Base-by-base conservation (phyloP, 139 green algal genomes). In the Tetradesmus lagerheimii region DNA sequence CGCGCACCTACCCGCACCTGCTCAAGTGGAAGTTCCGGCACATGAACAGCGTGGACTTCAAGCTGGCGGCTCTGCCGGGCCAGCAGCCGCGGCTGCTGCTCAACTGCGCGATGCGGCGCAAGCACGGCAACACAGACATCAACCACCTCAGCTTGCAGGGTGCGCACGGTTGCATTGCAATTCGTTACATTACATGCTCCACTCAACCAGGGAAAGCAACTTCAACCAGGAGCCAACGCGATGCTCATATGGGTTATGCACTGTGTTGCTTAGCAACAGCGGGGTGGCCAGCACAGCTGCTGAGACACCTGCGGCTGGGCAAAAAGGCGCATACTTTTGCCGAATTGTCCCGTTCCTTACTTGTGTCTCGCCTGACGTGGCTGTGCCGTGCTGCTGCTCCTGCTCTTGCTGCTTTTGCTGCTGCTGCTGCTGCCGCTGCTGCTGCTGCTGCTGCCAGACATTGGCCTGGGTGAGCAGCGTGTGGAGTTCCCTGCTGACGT, bases 11-110 rank as follows among this genome's bases (percentile, higher is more conserved):
- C 92, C 87, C 98, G 23, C 94, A 96, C 85, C 94, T 99, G 81
- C 95, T 99, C 62, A 99, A 99, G 91, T 99, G 97, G 97, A 99
- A 99, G 95, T 99, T 97, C 92, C 92, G 96, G 4, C 92, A 98
- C 92, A 92, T 99, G 83, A 99, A 99, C 95, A 98, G 94, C 0
- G 98, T 99, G 50, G 98, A 99, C 93, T 99, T 99, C 89, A 90
- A 91, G 67, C 92, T 94, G 14, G 80, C 87, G 37, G 85, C 86
- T 37, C 4, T 35, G 45, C 76, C 78, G 80, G 82, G 53, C 20
- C n/a, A 84, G 45, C 8, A 34, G 57, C 45, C 45, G 27, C 29
- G 6, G 37, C 86, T 90, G 74, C 62, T 85, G 86, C 75, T 90
- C n/a, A 90, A 90, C 53, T 84, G 47, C 50, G 86, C 43, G 8